Base-by-base conservation (phyloP, 495 filamentous ascomycete species). In the Bacidia gigantensis region DNA sequence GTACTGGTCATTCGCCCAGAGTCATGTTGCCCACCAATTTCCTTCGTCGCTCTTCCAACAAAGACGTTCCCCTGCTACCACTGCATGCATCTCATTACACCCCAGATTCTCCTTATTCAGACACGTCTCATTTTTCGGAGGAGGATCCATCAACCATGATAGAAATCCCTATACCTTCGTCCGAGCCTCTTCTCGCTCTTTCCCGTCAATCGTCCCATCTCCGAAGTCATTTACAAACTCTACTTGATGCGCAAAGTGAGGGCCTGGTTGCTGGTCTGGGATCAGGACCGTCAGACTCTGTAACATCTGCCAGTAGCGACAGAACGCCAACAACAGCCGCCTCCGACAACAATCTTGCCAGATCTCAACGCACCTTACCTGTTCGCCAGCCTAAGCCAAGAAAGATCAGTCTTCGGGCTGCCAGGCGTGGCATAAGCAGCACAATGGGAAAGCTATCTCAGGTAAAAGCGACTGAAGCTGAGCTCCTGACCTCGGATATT, bases 171-270 rank as follows among this genome's bases (percentile, higher is more conserved):
- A 50, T 57, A 9, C 60, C 65, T 29, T 62, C 67, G 43, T 60
- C 68, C 22, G 66, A 74, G 49, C 64, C 70, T 47, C 59, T 75
- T 11, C 45, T 72, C 9, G 60, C 68, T 42, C 60, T 75, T 48
- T 67, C 72, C 23, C 69, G 72, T 14, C 69, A 74, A 50, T 57
- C 67, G 43, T 68, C 64, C 53, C 64, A 71, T 48, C 78, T 95
- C 17, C 81, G 95, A 54, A 72, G 71, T 32, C 80, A 89, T 44
- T 73, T 97, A 3, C 90, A 97, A 64, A 62, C 69, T 23, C 67
- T 95, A 3, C 76, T 97, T 24, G 89, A 97, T 67, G 84, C 85
- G 0, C 90, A 97, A 66, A 82, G 83, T 43, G 76, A 82, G 35
- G 86, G 86, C 23, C 72, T 95, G 35, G 63, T 81, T 2, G 67